Base-by-base conservation (phyloP, 2,329 filamentous ascomycete species). In the Fusarium caatingaense region DNA sequence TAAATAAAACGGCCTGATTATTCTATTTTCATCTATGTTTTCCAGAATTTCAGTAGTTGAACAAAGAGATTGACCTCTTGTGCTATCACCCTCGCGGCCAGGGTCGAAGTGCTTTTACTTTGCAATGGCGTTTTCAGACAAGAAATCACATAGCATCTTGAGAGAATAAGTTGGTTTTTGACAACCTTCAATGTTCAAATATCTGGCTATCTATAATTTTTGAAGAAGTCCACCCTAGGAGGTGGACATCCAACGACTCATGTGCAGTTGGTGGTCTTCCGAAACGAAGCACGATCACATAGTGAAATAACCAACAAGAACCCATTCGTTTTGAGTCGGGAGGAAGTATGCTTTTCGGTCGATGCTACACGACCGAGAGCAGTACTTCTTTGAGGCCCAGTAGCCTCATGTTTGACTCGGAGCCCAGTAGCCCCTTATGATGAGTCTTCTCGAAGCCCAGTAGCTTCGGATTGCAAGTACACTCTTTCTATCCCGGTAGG, bases 231-330 rank as follows among this genome's bases (percentile, higher is more conserved):
- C 68, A 50, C 66, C 68, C 68, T 71, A 69, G 40, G 11, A 71
- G 68, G 59, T 25, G 60, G 16, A 53, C 64, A 71, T 71, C 68
- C 68, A 71, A 71, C 60, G 56, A 69, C 53, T 48, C 51, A 58
- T 72, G 42, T 71, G 46, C 28, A 47, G 64, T 69, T 72, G 68
- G 68, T 71, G 9, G 60, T 71, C 68, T 71, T 71, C 56, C 56
- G 53, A 62, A 65, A 69, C 46, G 64, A 72, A 69, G 56, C 44
- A 66, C 30, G 20, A 56, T 68, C 54, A 69, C 45, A 58, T 54
- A 47, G 63, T 56, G 58, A 68, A 68, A 68, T 54, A 60, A 68
- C 67, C 63, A 68, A 69, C 63, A 64, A 69, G 37, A 68, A 56
- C 51, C 51, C 63, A 59, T 65, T 58, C 58, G 41, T 48, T 32